Base-by-base conservation (phyloP, 495 filamentous ascomycete genomes). In the Aspergillus baeticus region DNA sequence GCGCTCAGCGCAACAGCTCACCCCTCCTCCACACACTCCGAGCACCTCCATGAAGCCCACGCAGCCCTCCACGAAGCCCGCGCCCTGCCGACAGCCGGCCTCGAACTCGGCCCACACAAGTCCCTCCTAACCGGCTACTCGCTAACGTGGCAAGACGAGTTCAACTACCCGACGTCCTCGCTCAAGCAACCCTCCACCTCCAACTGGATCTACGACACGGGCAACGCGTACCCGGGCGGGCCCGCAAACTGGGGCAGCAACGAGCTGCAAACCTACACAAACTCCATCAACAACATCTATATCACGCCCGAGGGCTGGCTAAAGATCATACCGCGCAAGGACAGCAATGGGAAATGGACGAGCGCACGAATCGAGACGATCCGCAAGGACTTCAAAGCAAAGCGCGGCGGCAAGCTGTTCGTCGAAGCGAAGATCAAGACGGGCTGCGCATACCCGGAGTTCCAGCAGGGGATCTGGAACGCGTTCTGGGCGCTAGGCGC, bases 71-170 rank as follows among this genome's bases (percentile, higher is more conserved):
- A 43, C 41, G 41, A 22, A 18, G 11, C 41, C 10, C 51, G 41
- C 31, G 51, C 26, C 15, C 29, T 54, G 8, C 20, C 51, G 4
- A 17, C 51, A 3, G 47, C 15, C n/a, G 54, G 45, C 44, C 54
- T 56, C n/a, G 31, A 56, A 10, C 36, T 48, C 22, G 54, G 54
- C 23, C 54, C 42, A 44, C 48, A 56, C 22, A 23, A 41, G 14
- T 10, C 44, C 22, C 54, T 56, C 21, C 44, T 56, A 18, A 17
- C 44, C 6, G 45, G 45, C 35, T 56, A 56, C 54, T 21, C 14
- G 11, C 54, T 56, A 23, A 56, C 54, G 44, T 56, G 54, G 54
- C 44, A 56, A 18, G 54, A 56, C 4, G 54, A 56, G 31, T 56
- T 56, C 54, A 50, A 33, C 34, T 35, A 55, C 21, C 43, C 53